A percentile compares a stretch with the other conserved stretches of the same genome.
These are phyloP conservation scores for Aspergillus sp. DNA, from an alignment of 2,329 filamentous ascomycete species.

Conservation along the genomic window DNA sequence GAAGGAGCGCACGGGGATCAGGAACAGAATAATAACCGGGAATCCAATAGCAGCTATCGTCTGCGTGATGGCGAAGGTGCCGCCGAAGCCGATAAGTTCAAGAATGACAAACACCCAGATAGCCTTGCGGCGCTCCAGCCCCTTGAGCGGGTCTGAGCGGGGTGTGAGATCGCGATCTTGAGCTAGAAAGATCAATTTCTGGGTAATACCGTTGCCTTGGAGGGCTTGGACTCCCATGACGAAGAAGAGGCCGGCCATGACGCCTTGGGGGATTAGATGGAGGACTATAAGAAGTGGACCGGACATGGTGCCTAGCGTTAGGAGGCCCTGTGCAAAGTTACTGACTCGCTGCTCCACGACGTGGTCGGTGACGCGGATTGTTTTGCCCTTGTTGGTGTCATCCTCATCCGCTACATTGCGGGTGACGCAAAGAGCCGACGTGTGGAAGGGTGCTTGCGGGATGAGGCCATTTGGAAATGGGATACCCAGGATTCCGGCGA, in stretches of 20 bases:
- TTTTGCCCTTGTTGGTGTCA: slow-evolving; percentile 59
- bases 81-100: slow-evolving; percentile 69
- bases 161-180: slow-evolving; percentile 64
- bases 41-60: slow-evolving; percentile 82
- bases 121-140: slow-evolving; percentile 61
- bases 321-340: slow-evolving; percentile 73
- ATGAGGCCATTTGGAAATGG: slow-evolving; percentile 83
- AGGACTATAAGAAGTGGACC: slow-evolving; percentile 72
- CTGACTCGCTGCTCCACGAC: slow-evolving; percentile 72
- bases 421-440: slow-evolving; percentile 73
- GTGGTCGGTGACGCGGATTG: slow-evolving; percentile 61
- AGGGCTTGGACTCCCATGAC: slow-evolving; percentile 81
- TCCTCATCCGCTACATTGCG: slow-evolving; percentile 55
- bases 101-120: slow-evolving; percentile 71
- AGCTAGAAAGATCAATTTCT: slow-evolving; percentile 69
- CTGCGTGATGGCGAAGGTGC: slow-evolving; percentile 80
- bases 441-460: slow-evolving; percentile 81
- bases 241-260: slow-evolving; percentile 79
- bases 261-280: slow-evolving; percentile 75
- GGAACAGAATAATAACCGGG: slow-evolving; percentile 68
- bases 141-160: slow-evolving; percentile 57
- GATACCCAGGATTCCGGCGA: slow-evolving; percentile 73
- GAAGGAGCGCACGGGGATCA: slow-evolving; percentile 66
- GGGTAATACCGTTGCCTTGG: slow-evolving; percentile 72
- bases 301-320: slow-evolving; percentile 77